Evolutionary conservation across 805 yeast species (phyloP), one percentile per base, ranked within the genome.

Genomic region (Lipomyces sp.): DNA sequence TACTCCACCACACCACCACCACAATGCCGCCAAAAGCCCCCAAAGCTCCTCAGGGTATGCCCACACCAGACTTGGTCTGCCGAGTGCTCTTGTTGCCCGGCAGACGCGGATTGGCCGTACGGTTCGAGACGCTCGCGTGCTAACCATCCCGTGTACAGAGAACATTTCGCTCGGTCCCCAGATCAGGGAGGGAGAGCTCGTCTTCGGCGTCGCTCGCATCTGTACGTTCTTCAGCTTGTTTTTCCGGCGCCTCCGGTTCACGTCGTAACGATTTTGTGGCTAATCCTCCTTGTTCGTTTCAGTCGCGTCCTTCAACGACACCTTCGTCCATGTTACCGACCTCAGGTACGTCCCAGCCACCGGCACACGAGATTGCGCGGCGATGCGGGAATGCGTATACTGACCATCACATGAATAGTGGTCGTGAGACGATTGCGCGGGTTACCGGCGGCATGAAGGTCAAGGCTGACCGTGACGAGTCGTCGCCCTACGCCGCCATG

Each of bases 401-500:
- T n/a, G n/a, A n/a, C n/a, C n/a, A n/a, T n/a, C n/a, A n/a, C n/a
- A n/a, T 14, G 13, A 11, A 31, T 43, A 87, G 98, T 70, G 99
- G 98, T 79, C 93, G 91, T 79, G 99, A 95, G 81, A 93, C 99
- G 80, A 91, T 93, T 73, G 84, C 96, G 81, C 89, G 98, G 81
- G 96, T 93, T 69, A 93, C 98, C 73, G 99, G 99, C 83, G 99
- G 98, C 80, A 93, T 93, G 98, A 93, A 93, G 84, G 99, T 93
- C 77, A 93, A 93, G 84, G 98, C 98, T 71, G 99, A 93, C 82
- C 88, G 98, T 82, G 99, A 95, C 76, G 98, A 93, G 84, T 91
- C 98, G 61, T 87, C 98, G 66, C 98, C 99, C 77, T 93, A 93
- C 86, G 99, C 99, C 74, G 98, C 97, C 73, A 93, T 93, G 98